phyloP scores from a whole-genome alignment of 2,329 filamentous ascomycete genomes.

The Scopulariopsis brevicaulis region DNA sequence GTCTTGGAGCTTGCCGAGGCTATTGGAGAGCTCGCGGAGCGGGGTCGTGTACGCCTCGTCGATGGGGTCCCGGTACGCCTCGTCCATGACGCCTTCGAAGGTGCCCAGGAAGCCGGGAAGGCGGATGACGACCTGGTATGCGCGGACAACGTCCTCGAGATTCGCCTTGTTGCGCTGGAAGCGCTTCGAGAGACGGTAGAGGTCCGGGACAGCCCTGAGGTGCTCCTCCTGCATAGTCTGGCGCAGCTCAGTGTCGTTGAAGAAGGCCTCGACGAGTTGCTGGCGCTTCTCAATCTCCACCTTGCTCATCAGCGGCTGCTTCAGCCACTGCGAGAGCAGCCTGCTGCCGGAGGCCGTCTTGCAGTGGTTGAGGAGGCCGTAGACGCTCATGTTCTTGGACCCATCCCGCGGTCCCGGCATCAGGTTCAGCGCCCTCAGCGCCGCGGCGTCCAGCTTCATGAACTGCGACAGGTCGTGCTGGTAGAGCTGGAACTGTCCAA shows the following conservation, averaged over 20 bases:
- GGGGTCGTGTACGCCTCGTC: conserved; percentile 82
- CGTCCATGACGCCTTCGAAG: conserved; percentile 90
- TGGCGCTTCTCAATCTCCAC: conserved; percentile 83
- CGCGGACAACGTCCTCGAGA: conserved; percentile 87
- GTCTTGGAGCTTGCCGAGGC: conserved; percentile 77
- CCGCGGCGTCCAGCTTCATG: conserved; percentile 96
- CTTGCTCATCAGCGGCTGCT: conserved; percentile 90
- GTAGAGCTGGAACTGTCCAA: conserved; percentile 93
- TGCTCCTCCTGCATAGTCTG: conserved; percentile 98
- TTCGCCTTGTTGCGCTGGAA: conserved; percentile 89
- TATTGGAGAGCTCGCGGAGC: conserved; percentile 63
- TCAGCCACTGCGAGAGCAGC: conserved; percentile 88
- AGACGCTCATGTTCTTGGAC: conserved; percentile 95
- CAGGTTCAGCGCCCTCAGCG: conserved; percentile 85
- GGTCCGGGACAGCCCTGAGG: conserved; percentile 80
- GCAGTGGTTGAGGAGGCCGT: conserved; percentile 90
- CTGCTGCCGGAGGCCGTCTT: conserved; percentile 91
- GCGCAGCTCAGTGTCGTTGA: conserved; percentile 80
- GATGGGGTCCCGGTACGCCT: conserved; percentile 77
- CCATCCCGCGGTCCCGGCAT: conserved; percentile 95
- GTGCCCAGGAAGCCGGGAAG: conserved; percentile 83
- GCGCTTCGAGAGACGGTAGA: conserved; percentile 86
- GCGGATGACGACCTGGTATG: conserved; percentile 89
- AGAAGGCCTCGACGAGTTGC: conserved; percentile 90
- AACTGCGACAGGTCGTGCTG: conserved; percentile 95